Evolutionary conservation across 305 asterid species (phyloP), one percentile per base, ranked within the genome.

Genomic region (Fraxinus floribunda): DNA sequence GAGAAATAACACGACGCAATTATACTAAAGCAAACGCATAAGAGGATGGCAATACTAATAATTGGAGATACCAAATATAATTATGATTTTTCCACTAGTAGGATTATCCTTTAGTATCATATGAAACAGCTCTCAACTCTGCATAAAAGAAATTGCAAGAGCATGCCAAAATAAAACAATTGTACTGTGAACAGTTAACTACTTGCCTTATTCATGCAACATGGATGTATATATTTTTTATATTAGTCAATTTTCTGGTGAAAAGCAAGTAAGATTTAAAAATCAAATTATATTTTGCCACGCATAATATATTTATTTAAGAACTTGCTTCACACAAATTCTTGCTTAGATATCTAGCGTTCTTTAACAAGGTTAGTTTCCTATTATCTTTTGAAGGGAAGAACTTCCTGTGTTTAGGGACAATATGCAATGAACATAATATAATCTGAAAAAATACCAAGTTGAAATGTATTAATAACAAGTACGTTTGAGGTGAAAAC

Each of bases 191-290:
- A 52, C 24, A 46, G 34, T 32, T 80, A 35, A 70, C 26, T 68
- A 80, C 30, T 72, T 80, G 79, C 79, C 79, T 24, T 9, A 5
- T 24, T n/a, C 41, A 46, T 26, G 39, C 29, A 76, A 66, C 79
- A 7, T 5, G 30, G 68, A 41, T 5, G 24, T n/a, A 75, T 2
- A 75, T 3, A 8, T 44, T 0, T 41, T 11, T 75, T 1, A 5
- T 39, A 39, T 10, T 39, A 39, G 60, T 41, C 18, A 76, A 24
- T 24, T 24, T 64, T 1, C 20, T 20, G 26, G 20, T 38, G 38
- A 75, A 35, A 16, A 75, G 34, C 8, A 9, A 24, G 16, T 30
- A 26, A 24, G 73, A 24, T 22, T 66, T 66, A 66, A 24, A 24
- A 8, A 24, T 66, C 7, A 66, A 66, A 66, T 24, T 64, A 10